These are phyloP conservation scores for Penicilliopsis zonata DNA, from an alignment of 495 filamentous ascomycete species.

Conservation along the genomic window DNA sequence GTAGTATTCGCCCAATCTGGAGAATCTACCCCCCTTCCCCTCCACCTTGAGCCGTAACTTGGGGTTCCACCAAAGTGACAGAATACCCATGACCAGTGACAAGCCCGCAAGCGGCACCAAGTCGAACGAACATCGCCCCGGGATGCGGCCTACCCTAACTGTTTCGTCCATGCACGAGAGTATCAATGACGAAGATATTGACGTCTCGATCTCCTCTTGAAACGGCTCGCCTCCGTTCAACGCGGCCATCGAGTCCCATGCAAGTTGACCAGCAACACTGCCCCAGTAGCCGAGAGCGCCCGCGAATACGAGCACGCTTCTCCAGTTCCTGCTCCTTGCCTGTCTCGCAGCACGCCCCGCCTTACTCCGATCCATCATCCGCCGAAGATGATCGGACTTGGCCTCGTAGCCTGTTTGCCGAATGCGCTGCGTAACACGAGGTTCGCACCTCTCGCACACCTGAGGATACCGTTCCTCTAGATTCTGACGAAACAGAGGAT, in stretches of 20 bases:
- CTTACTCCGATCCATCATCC: conserved; percentile 57
- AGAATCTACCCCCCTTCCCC: conserved; percentile 49
- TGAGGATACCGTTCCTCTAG: conserved; percentile 74
- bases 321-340: conserved; percentile 37
- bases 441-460: conserved; percentile 66
- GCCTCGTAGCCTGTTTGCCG: conserved; percentile 60
- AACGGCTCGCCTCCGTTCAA: conserved; percentile 7
- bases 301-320: conserved; percentile 29
- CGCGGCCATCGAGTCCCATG: conserved; percentile 26
- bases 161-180: conserved; percentile 19
- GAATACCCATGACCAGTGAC: conserved; percentile 39
- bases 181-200: conserved; percentile 7
- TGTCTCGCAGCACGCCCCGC: conserved; percentile 26
- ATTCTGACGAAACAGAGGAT: conserved; percentile 46
- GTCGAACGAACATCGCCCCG: conserved; percentile 16
- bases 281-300: conserved; percentile 40
- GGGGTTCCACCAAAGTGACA: conserved; percentile 69
- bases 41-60: conserved; percentile 50
- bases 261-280: conserved; percentile 33
- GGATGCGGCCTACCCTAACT: conserved; percentile 10
- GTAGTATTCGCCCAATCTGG: conserved; percentile 57
- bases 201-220: too few relatives aligned
- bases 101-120: conserved; percentile 27
- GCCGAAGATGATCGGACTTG: conserved; percentile 62
- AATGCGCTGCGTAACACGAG: conserved; percentile 50